A percentile compares a stretch with the other conserved stretches of the same genome.
phyloP scores from a whole-genome alignment of 768 basidiomycete genomes.

The Lactarius hatsudake region DNA sequence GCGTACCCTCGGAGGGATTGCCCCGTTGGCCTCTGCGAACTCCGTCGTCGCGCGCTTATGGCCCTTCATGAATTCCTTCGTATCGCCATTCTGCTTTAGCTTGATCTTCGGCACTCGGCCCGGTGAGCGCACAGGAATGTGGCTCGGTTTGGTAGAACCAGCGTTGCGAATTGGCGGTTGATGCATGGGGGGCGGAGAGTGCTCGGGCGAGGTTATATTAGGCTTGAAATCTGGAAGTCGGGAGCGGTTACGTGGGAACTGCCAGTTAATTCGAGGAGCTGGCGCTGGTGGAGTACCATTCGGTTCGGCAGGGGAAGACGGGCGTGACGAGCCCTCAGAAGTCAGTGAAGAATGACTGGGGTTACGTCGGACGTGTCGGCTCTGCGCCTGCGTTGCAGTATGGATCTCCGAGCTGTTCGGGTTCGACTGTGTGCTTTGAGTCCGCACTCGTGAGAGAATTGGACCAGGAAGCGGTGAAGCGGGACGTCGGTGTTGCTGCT shows the following conservation, averaged over 20 bases:
- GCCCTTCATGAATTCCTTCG: slow-evolving; percentile 29
- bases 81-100: slow-evolving; percentile 9
- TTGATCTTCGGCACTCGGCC: slow-evolving; percentile 33
- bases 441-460: slow-evolving; percentile 1
- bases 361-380: slow-evolving; percentile 29
- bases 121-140: slow-evolving; percentile 48
- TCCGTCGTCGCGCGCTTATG: slow-evolving; percentile 34
- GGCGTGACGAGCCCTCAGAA: slow-evolving; percentile 23
- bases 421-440: slow-evolving; percentile 2
- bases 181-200: slow-evolving; percentile 27
- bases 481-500: neutral
- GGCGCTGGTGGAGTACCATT: slow-evolving; percentile 26
- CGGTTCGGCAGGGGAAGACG: slow-evolving; percentile 15
- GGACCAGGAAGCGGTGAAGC: slow-evolving; percentile 13
- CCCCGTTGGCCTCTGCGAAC: slow-evolving; percentile 31
- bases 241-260: slow-evolving; percentile 36
- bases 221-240: slow-evolving; percentile 43
- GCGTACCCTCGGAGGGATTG: slow-evolving; percentile 29
- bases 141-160: slow-evolving; percentile 34
- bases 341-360: slow-evolving; percentile 19
- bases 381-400: slow-evolving; percentile 38
- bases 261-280: slow-evolving; percentile 39
- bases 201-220: slow-evolving; percentile 34
- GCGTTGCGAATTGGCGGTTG: slow-evolving; percentile 32
- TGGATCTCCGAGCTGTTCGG: slow-evolving; percentile 14